Evolutionary conservation across 176 grass and related monocot species (phyloP).

Genomic region (Zizania latifolia): DNA sequence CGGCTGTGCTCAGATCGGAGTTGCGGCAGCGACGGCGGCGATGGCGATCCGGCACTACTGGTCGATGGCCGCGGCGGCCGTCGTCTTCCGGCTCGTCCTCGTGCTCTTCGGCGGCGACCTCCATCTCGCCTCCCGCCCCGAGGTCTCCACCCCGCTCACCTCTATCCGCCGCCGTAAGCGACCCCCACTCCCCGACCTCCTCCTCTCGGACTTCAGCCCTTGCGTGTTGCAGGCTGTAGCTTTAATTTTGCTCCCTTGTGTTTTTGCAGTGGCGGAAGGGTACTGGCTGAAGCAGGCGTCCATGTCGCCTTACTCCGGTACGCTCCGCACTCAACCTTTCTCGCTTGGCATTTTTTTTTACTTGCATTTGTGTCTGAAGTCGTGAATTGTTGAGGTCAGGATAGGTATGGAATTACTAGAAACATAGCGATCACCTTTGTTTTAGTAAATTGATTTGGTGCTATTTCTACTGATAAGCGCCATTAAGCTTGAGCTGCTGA

Average conservation of each 20-base stretch:
- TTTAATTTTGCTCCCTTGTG: too few species aligned
- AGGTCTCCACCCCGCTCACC: conserved; percentile 78
- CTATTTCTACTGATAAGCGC: neutral
- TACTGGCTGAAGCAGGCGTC: conserved; percentile 96
- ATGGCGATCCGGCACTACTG: conserved; percentile 66
- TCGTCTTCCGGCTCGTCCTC: conserved; percentile 73
- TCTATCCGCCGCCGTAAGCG: conserved; percentile 72
- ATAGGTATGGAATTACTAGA: neutral
- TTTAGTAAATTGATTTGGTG: neutral
- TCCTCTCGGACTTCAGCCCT: neutral
- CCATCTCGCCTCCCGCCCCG: conserved; percentile 72
- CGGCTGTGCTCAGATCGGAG: conserved; percentile 13
- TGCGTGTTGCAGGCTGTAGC: too few species aligned
- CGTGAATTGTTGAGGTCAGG: neutral
- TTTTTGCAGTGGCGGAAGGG: conserved; percentile 70
- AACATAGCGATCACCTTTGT: neutral
- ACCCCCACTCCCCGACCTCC: neutral
- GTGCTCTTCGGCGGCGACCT: conserved; percentile 62
- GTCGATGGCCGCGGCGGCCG: conserved; percentile 50
- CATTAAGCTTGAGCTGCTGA: neutral
- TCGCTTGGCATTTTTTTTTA: neutral
- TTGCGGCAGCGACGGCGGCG: conserved; percentile 22
- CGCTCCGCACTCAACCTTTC: neutral
- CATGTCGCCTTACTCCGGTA: conserved; percentile 83
- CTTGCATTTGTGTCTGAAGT: neutral